Percentiles rank a stretch among this genome's conserved stretches.
These are phyloP conservation scores for Pseudogymnoascus sp. DNA, from an alignment of 2,329 filamentous ascomycete genomes.

Conservation along the genomic window DNA sequence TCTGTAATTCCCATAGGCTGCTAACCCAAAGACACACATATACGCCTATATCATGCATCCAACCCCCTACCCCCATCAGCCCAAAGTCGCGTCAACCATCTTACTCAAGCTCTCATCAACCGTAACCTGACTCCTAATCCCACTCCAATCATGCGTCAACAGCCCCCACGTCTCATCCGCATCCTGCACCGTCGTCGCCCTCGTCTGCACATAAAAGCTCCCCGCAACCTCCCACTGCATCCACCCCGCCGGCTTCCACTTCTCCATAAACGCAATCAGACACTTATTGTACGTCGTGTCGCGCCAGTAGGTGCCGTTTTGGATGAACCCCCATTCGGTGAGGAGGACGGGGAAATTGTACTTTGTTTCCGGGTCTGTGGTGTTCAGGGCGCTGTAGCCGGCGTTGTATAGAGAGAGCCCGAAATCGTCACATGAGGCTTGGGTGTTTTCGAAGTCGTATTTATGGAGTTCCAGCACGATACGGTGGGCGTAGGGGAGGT, in stretches of 20 bases:
- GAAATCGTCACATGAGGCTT: conserved; percentile 31
- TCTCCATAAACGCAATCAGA: conserved; percentile 40
- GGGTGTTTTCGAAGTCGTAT: conserved; percentile 31
- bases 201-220: conserved; percentile 48
- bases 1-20: no score
- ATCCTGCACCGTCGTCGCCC: conserved; percentile 36
- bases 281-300: conserved; percentile 44
- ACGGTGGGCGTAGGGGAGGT: conserved; percentile 36
- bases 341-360: conserved; percentile 34
- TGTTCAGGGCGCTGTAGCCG: conserved; percentile 36
- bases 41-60: neutral
- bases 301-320: conserved; percentile 38
- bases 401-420: conserved; percentile 29
- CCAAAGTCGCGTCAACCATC: conserved; percentile 31
- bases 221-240: conserved; percentile 51
- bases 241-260: conserved; percentile 42
- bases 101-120: conserved; percentile 37
- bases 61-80: neutral
- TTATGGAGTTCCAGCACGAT: conserved; percentile 42
- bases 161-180: conserved; percentile 51
- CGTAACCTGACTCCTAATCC: conserved; percentile 37
- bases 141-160: conserved; percentile 44
- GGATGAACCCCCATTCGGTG: conserved; percentile 40
- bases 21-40: neutral
- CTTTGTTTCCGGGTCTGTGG: conserved; percentile 24